phyloP scores from a whole-genome alignment of 345 rosid genomes.

The Eucalyptus cladocalyx region DNA sequence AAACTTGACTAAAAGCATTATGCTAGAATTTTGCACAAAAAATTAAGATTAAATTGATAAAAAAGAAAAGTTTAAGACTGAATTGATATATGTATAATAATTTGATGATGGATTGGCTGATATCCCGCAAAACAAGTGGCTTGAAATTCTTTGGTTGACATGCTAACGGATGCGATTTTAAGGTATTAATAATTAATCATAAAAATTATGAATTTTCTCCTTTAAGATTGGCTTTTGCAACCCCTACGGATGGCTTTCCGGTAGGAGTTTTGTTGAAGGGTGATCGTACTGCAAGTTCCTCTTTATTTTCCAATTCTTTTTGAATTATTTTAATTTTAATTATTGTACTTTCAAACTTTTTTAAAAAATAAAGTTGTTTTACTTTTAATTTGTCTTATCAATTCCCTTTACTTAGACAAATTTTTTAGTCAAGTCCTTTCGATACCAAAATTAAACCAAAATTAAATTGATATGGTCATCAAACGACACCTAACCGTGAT shows the following conservation, averaged over 20 bases:
- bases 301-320: not conserved
- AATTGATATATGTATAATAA: not conserved
- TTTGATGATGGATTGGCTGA: not conserved
- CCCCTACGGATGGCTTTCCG: not conserved
- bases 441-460: not conserved
- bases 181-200: not conserved
- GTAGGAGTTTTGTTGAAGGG: not conserved
- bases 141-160: not conserved
- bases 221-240: not conserved
- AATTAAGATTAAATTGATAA: not conserved
- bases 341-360: not conserved
- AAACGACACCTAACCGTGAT: not conserved
- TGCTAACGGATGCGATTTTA: not conserved
- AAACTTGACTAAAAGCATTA: not conserved
- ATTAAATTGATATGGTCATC: not conserved
- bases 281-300: not conserved
- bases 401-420: not conserved
- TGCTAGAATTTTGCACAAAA: not conserved
- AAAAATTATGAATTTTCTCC: not conserved
- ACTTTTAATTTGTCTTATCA: not conserved
- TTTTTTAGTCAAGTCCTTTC: not conserved
- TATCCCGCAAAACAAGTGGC: not conserved
- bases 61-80: accelerated
- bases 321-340: not conserved
- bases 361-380: not conserved